Conservation (phyloP, 2,329 filamentous ascomycete species). For the Calonectria naviculata region DNA sequence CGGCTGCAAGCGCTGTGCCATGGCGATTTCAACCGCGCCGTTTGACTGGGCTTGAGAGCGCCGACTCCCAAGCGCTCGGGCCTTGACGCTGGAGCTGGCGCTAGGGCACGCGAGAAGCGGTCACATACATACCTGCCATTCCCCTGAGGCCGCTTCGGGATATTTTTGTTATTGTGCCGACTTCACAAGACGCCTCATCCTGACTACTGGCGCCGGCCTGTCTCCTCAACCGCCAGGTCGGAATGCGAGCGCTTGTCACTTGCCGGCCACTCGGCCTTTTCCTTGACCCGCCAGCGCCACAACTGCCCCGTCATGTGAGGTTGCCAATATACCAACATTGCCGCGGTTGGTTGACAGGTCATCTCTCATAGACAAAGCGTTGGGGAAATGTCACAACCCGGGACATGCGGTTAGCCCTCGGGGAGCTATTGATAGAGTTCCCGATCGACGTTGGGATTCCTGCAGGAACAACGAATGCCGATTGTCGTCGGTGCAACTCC, state of each 20-base stretch:
- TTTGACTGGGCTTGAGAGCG: conserved; percentile 32
- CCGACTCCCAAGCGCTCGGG: conserved; percentile 19
- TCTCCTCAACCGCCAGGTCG: background rate
- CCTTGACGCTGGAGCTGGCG: conserved; percentile 10
- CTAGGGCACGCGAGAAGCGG: background rate
- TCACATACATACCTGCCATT: background rate
- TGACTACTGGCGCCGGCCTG: background rate
- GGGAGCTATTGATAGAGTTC: background rate
- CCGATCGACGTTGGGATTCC: conserved; percentile 3
- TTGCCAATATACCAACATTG: background rate
- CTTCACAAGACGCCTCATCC: conserved; percentile 10
- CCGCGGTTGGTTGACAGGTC: background rate
- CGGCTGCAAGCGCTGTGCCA: conserved; percentile 36
- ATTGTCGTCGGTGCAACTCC: background rate
- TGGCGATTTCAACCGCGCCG: conserved; percentile 21
- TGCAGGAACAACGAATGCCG: conserved; percentile 13
- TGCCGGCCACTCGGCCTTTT: background rate
- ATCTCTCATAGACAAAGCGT: background rate
- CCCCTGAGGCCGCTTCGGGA: background rate
- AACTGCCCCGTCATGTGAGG: background rate
- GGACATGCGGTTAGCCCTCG: background rate
- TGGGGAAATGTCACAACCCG: background rate
- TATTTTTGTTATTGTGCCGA: background rate
- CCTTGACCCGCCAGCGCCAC: background rate
- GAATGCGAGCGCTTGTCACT: background rate